phyloP scores from a whole-genome alignment of 805 yeast genomes.

The Scheffersomyces spartinae region DNA sequence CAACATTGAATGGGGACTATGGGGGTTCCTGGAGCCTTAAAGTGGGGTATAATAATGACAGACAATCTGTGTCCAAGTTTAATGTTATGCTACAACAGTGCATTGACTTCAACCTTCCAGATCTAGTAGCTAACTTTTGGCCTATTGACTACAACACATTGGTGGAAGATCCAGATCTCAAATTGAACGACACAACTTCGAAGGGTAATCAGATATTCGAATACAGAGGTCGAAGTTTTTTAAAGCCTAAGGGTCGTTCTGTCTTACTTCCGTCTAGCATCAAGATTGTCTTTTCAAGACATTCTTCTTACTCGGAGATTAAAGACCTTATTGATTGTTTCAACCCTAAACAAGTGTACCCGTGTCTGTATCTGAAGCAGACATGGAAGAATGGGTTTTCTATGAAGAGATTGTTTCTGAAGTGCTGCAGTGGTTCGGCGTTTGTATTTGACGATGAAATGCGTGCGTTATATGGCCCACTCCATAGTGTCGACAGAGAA shows the following conservation, averaged over 20 bases:
- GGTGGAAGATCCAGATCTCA: conserved; percentile 3
- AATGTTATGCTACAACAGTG: conserved; percentile 22
- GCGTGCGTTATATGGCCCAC: no score
- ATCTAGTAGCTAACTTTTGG: conserved; percentile 8
- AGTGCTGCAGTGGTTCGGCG: conserved; percentile 3
- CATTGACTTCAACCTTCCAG: conserved; percentile 24
- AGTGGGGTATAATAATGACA: not conserved
- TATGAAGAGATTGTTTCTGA: conserved; percentile 11
- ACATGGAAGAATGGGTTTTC: conserved; percentile 28
- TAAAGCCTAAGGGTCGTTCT: conserved; percentile 13
- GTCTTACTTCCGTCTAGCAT: conserved; percentile 24
- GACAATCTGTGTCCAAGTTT: conserved; percentile 2
- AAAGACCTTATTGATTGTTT: conserved; percentile 21
- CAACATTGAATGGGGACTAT: conserved; percentile 3
- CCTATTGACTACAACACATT: conserved; percentile 4
- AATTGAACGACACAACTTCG: conserved; percentile 8
- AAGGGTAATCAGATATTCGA: conserved; percentile 11
- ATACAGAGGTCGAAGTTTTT: conserved; percentile 16
- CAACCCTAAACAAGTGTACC: conserved; percentile 30
- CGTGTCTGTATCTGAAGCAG: conserved; percentile 22
- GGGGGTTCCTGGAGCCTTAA: conserved; percentile 1
- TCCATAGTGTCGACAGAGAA: conserved; percentile 10
- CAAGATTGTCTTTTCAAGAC: conserved; percentile 31
- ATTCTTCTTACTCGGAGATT: conserved; percentile 34
- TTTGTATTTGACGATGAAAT: no score